Base-by-base conservation (phyloP, 2,329 filamentous ascomycete species). In the Talaromyces sp. region DNA sequence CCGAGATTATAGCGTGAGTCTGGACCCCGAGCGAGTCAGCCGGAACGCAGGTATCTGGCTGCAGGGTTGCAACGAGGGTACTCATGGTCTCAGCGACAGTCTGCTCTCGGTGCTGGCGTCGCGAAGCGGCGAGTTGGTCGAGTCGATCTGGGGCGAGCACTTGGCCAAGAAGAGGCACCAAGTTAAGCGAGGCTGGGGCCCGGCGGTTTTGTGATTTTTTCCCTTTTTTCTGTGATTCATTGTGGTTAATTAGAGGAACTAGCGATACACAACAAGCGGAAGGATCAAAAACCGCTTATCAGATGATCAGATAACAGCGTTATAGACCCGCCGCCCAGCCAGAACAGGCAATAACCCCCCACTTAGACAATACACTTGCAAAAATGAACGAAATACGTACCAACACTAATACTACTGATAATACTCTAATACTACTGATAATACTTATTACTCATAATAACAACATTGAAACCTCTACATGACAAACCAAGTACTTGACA, bases 41-140 rank as follows among this genome's bases (percentile, higher is more conserved):
- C 71, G 81, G 0, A 85, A 87, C 51, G 88, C 91, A 14, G 92
- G 92, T 3, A 81, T 97, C 61, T 97, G 90, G 88, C 80, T 97
- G 67, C 94, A 97, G 74, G 93, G 93, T 32, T 97, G 92, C 78
- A 95, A 92, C 72, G 92, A 97, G 79, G 86, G 83, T 63, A 96
- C 92, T 35, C 93, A 97, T 74, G 93, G 93, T 62, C 77, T 95
- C 75, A 91, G 90, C 72, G 90, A 95, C 74, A 91, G 88, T 53
- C 82, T 95, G 57, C 81, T 95, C 57, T 93, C 90, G 2, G 88
- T 94, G 63, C 79, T 94, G 63, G 85, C 89, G 7, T 85, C 87
- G 27, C 80, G 91, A 58, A 88, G 89, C 35, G 90, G 89, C 27
- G 89, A 94, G 76, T 86, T 94, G 71, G 88, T 93, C 19, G 75